Conservation (phyloP, 169 alveolate genomes). For the Sarcocystis neurona region DNA sequence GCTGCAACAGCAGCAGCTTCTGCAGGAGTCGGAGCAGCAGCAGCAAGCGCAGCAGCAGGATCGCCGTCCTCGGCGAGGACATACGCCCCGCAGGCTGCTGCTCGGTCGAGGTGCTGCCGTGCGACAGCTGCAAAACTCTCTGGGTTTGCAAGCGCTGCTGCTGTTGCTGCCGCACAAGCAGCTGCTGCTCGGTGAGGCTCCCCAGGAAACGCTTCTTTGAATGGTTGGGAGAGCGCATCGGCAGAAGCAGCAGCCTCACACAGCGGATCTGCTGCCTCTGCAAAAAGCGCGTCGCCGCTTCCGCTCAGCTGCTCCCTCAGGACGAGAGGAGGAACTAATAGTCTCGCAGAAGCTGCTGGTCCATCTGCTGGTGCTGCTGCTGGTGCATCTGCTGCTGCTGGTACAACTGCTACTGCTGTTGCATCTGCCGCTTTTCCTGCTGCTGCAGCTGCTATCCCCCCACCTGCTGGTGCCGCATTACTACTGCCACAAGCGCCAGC, state of each 20-base stretch:
- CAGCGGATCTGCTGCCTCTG: background rate
- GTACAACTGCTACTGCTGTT: too few relatives aligned
- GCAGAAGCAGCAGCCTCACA: background rate
- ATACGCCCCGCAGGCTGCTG: constrained; percentile 9
- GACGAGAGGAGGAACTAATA: background rate
- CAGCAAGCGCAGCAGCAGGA: background rate
- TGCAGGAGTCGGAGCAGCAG: constrained; percentile 3
- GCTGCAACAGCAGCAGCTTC: constrained; percentile 8
- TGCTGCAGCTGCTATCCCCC: too few relatives aligned
- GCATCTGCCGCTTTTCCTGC: too few relatives aligned
- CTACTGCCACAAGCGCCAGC: too few relatives aligned
- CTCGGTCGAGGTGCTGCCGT: constrained; percentile 6
- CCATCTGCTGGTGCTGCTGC: too few relatives aligned
- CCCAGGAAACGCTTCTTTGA: constrained; percentile 22
- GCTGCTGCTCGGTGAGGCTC: constrained; percentile 32
- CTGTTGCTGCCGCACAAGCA: constrained; percentile 20
- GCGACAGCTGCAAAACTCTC: constrained; percentile 8
- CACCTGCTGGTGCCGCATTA: too few relatives aligned
- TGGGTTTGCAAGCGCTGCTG: constrained; percentile 25
- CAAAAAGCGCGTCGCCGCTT: too few relatives aligned
- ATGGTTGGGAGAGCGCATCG: background rate
- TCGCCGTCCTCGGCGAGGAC: background rate
- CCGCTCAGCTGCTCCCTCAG: background rate
- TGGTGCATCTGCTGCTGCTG: too few relatives aligned
- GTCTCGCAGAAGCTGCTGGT: background rate